Base-by-base conservation (phyloP, 2,329 filamentous ascomycete species). In the Triangularia verruculosa region DNA sequence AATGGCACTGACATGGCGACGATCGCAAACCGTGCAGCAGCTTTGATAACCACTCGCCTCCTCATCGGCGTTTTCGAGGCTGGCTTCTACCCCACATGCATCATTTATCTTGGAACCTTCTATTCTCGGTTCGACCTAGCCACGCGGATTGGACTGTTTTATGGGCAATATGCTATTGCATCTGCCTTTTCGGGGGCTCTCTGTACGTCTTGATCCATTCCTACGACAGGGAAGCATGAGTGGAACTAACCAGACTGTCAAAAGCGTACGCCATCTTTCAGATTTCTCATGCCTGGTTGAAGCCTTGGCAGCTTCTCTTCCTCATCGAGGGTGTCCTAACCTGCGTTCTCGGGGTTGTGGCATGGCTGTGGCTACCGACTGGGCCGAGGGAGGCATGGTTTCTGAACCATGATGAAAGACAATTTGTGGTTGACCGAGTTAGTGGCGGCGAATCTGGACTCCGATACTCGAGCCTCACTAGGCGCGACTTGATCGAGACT, bases 41-140 rank as follows among this genome's bases (percentile, higher is more conserved):
- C 59, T 47, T 61, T 72, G 20, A 68, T 72, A 54, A 65, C 63
- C 13, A 64, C 65, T 13, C 65, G 67, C 2, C 67, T 73, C 9
- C 51, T 70, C 24, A 68, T 72, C 66, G 74, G 65, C 0, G 54
- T 47, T 15, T 68, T 64, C 64, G 72, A 72, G 76, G 81, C 83
- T 57, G 84, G 84, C 2, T 86, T 87, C 69, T 87, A 86, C 67
- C 83, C 84, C 3, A 83, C 83, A 0, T 81, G 82, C 1, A 82
- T 86, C 15, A 79, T 80, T n/a, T 87, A 86, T 67, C 77, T 87
- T 27, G 83, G 82, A 17, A 75, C 83, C 59, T 86, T 86, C 71
- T 86, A 86, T 68, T 83, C 82, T 4, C 79, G 82, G 53, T 86
- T 79, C 72, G 83, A 86, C 66, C 84, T 86, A 64, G 84, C 78